phyloP scores from a whole-genome alignment of 345 rosid genomes.

The Syzygium aqueum region DNA sequence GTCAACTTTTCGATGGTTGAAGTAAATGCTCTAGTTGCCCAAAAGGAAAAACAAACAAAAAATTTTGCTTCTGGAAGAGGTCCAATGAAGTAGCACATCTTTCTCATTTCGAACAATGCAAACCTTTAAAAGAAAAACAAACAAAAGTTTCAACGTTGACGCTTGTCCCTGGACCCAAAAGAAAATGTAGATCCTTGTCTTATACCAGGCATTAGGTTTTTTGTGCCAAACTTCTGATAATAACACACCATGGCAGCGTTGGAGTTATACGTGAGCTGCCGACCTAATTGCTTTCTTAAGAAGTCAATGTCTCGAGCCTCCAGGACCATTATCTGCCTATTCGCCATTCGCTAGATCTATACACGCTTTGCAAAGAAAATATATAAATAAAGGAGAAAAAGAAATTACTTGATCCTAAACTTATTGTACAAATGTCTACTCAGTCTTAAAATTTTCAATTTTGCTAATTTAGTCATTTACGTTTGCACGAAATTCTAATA shows the following conservation, averaged over 20 bases:
- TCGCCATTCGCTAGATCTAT: background rate
- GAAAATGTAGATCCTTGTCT: background rate
- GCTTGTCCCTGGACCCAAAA: background rate
- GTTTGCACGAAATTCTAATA: background rate
- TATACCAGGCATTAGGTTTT: background rate
- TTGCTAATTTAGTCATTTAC: too few species aligned
- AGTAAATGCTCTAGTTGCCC: background rate
- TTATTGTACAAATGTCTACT: rapidly evolving
- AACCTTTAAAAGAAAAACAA: background rate
- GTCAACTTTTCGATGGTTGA: background rate
- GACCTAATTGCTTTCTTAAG: background rate
- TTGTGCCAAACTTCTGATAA: background rate
- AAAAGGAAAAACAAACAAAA: background rate
- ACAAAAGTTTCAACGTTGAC: background rate
- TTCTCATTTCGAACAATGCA: background rate
- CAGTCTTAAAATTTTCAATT: background rate
- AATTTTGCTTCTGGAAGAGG: background rate
- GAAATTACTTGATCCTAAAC: background rate
- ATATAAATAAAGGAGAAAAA: background rate
- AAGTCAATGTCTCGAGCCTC: background rate
- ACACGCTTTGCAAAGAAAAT: background rate
- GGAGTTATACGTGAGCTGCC: background rate
- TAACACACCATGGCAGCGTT: background rate
- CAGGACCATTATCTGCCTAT: background rate
- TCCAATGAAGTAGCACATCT: background rate